phyloP scores from a whole-genome alignment of 306 rosid genomes.

The Acacia melanoxylon region DNA sequence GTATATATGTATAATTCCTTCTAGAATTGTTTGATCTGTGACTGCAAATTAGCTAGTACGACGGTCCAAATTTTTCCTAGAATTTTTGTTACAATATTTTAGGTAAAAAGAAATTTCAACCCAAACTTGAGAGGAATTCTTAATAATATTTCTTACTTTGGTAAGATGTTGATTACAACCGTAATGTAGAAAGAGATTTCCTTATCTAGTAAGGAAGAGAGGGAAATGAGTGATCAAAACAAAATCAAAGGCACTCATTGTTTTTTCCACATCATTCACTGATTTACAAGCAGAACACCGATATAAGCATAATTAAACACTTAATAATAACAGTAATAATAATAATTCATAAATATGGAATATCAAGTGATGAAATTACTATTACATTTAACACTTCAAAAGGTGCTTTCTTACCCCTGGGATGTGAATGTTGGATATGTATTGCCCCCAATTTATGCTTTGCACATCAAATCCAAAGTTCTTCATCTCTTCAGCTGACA shows the following conservation, averaged over 20 bases:
- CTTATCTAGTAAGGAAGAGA: not conserved
- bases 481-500: slow-evolving; percentile 3
- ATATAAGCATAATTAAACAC: too few relatives aligned
- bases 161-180: not conserved
- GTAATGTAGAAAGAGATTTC: not conserved
- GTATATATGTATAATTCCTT: too few relatives aligned
- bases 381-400: not conserved
- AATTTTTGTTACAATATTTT: too few relatives aligned
- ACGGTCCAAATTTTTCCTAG: not conserved
- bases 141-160: not conserved
- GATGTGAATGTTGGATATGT: not conserved
- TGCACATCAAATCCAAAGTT: not conserved
- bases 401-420: not conserved
- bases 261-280: too few relatives aligned
- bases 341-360: not conserved
- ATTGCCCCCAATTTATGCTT: not conserved
- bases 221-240: too few relatives aligned
- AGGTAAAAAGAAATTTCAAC: not conserved
- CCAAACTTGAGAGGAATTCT: not conserved
- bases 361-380: not conserved
- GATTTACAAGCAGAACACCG: too few relatives aligned
- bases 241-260: too few relatives aligned
- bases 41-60: not conserved
- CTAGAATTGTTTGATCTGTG: too few relatives aligned
- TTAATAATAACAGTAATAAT: not conserved